phyloP scores from a whole-genome alignment of 2,329 filamentous ascomycete species.

The Arthrobotrys musiformis region DNA sequence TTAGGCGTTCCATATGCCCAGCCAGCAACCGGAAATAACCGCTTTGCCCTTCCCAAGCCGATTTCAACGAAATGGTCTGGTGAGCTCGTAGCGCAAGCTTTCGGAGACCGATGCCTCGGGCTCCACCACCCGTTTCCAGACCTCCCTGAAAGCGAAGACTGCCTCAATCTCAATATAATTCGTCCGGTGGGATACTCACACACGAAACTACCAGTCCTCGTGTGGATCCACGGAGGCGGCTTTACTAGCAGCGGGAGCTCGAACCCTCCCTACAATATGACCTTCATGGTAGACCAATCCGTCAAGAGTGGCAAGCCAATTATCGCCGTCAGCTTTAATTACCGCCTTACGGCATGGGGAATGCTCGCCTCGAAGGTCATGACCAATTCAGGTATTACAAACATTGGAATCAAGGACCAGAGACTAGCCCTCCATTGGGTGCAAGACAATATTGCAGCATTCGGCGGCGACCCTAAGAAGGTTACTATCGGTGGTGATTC shows the following conservation, averaged over 20 bases:
- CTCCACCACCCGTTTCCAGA: slow-evolving; percentile 60
- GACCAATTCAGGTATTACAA: slow-evolving; percentile 66
- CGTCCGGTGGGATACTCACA: slow-evolving; percentile 56
- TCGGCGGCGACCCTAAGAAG: slow-evolving; percentile 81
- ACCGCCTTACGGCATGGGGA: slow-evolving; percentile 78
- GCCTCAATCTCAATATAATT: slow-evolving; percentile 62
- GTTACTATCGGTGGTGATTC: slow-evolving; percentile 84
- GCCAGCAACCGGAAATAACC: slow-evolving; percentile 67
- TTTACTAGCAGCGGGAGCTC: slow-evolving; percentile 64
- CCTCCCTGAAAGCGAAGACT: slow-evolving; percentile 60
- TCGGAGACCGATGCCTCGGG: slow-evolving; percentile 57
- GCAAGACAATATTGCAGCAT: slow-evolving; percentile 78
- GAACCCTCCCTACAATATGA: slow-evolving; percentile 67
- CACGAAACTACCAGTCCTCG: slow-evolving; percentile 65
- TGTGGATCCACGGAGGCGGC: slow-evolving; percentile 66
- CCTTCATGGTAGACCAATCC: slow-evolving; percentile 71
- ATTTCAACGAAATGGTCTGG: slow-evolving; percentile 58
- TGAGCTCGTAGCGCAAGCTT: slow-evolving; percentile 32
- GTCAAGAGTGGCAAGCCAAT: slow-evolving; percentile 68
- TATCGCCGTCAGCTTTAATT: slow-evolving; percentile 80
- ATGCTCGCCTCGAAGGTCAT: slow-evolving; percentile 76
- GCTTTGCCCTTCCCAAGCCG: slow-evolving; percentile 63
- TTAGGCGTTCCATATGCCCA: slow-evolving; percentile 70
- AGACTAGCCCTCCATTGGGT: slow-evolving; percentile 79
- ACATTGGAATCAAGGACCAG: slow-evolving; percentile 79